Evolutionary conservation across 768 basidiomycete genomes (phyloP), one percentile per base, ranked within the genome.

Genomic region (Peribolospora baueri): DNA sequence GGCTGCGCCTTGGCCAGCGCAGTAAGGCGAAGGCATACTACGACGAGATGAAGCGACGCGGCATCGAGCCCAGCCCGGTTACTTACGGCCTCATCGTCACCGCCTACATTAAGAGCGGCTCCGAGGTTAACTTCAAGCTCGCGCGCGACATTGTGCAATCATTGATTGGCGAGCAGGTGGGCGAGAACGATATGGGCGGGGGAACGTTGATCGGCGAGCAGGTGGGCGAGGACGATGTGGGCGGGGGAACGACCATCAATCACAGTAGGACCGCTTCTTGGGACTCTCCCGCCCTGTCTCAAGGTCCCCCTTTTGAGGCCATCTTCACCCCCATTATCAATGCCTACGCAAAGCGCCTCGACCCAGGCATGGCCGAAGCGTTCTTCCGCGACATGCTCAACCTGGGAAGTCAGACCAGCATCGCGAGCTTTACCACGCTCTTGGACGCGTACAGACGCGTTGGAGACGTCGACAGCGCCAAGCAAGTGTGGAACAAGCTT

Each of bases 361-460:
- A 71, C 14, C 67, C 74, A 0, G 72, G 72, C 40, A 73, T 77
- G 14, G 79, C 79, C 5, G 74, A 77, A 60, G 70, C 74, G 46
- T 55, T 81, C 39, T 74, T 76, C 60, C 57, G 76, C 7, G 72
- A 76, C 58, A 70, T 74, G 65, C 61, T 78, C 38, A 9, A 25
- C 38, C 10, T 46, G 52, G 37, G 45, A 37, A 10, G 38, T 52
- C 67, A 73, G 11, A 66, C 68, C 0, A 79, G 80, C 2, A 64
- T 88, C 52, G 70, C 72, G 14, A 71, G 76, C 9, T 71, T 86
- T 58, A 74, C 76, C 2, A 68, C 75, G 49, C 67, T 91, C 11
- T 71, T 95, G 61, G 77, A 83, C 57, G 77, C 74, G 0, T 83
- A 90, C 65, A 75, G 83, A 5, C 72, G 74, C 5, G 69, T 70